A percentile compares a stretch with the other conserved stretches of the same genome.
Conservation (phyloP, 1,139 yeast genomes). For the Wickerhamomyces sp. region DNA sequence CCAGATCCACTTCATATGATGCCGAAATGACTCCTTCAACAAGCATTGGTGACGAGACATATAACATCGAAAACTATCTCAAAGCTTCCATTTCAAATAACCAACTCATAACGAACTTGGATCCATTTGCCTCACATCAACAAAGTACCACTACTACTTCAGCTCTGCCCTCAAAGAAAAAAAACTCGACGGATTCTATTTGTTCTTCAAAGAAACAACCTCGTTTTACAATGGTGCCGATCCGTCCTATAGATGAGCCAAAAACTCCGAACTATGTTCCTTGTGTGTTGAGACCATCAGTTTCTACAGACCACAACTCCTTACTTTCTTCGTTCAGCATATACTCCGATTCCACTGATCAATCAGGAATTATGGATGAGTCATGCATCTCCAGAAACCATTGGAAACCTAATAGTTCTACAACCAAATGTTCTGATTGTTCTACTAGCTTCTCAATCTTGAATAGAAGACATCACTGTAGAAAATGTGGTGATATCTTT, state of each 20-base stretch:
- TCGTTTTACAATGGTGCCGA: constrained; percentile 17
- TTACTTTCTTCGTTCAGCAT: no score
- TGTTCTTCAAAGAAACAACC: constrained; percentile 13
- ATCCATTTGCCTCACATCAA: not conserved
- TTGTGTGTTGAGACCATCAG: constrained; percentile 20
- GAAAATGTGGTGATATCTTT: constrained; percentile 89
- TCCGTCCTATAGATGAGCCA: constrained; percentile 21
- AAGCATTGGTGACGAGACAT: constrained; percentile 6
- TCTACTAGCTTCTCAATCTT: constrained; percentile 57
- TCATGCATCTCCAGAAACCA: constrained; percentile 42
- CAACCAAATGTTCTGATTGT: constrained; percentile 63
- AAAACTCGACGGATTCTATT: constrained; percentile 20
- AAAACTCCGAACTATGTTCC: constrained; percentile 23
- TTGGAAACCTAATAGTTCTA: constrained; percentile 76
- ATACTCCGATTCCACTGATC: not conserved
- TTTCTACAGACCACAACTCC: not conserved
- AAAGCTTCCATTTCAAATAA: constrained; percentile 1
- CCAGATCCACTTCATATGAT: constrained; percentile 5
- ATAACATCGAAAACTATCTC: constrained; percentile 8
- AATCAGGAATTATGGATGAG: not conserved
- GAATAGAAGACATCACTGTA: constrained; percentile 89
- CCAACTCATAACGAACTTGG: constrained; percentile 3
- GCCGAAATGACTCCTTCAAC: constrained; percentile 11
- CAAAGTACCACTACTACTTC: constrained; percentile 3
- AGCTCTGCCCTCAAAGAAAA: constrained; percentile 16